A percentile compares a stretch with the other conserved stretches of the same genome.
Conservation (phyloP, 2,329 filamentous ascomycete genomes). For the Phaeosphaeria sp. region DNA sequence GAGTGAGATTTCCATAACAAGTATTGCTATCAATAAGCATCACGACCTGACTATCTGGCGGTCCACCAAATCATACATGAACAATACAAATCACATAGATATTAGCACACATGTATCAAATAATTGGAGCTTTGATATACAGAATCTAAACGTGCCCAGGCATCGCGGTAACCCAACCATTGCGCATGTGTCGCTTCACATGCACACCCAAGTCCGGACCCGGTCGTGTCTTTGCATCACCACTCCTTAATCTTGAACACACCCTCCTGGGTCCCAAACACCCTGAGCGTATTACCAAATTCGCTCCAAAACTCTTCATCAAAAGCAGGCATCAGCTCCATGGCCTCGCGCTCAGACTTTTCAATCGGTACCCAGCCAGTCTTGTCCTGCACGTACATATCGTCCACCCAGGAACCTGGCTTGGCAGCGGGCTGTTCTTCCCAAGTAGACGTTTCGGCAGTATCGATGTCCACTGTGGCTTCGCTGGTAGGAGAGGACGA, state of each 20-base stretch:
- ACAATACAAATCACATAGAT: too few relatives aligned
- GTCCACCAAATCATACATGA: background rate
- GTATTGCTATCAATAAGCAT: background rate
- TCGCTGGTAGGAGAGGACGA: constrained; percentile 18
- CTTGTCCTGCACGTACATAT: constrained; percentile 21
- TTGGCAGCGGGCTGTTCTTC: constrained; percentile 1
- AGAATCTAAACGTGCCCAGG: too few relatives aligned
- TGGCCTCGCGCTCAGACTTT: constrained; percentile 28
- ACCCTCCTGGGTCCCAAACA: constrained; percentile 65
- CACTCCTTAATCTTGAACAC: constrained; percentile 34
- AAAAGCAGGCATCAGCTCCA: constrained; percentile 60
- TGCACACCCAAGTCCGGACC: background rate
- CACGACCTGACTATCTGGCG: background rate
- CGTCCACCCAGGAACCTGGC: constrained; percentile 28
- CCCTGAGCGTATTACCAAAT: constrained; percentile 65
- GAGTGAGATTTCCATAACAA: too few relatives aligned
- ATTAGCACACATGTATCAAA: too few relatives aligned
- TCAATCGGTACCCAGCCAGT: constrained; percentile 30
- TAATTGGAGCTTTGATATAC: too few relatives aligned
- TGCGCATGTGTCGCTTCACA: background rate
- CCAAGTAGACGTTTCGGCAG: constrained; percentile 4
- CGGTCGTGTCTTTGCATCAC: constrained; percentile 1
- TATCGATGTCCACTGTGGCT: constrained; percentile 2
- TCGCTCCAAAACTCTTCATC: constrained; percentile 61
- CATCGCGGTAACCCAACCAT: too few relatives aligned